Base-by-base conservation (phyloP, 768 basidiomycete genomes). In the Roridomyces roridus region DNA sequence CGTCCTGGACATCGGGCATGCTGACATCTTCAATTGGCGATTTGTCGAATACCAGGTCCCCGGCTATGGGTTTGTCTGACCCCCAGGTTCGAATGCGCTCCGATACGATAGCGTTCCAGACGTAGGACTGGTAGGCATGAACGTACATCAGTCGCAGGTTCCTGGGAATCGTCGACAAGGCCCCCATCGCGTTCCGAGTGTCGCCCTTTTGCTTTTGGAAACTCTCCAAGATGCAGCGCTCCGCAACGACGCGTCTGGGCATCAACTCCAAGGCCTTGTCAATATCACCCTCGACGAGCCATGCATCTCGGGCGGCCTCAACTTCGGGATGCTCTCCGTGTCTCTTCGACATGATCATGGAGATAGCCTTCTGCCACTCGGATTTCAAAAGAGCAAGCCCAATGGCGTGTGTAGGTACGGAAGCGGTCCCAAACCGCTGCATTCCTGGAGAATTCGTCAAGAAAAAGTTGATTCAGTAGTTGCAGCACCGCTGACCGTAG, bases 361-460 rank as follows among this genome's bases (percentile, higher is more conserved):
- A 85, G 34, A 93, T 80, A 6, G 97, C 97, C 58, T 83, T 82
- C 50, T 91, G 86, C 96, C 96, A 99, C 61, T 98, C 88, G 1
- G 91, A 91, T 65, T 85, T 86, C 21, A 99, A 81, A 35, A 99
- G 77, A 5, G 94, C 91, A 18, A 98, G 82, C 17, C 97, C 97
- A 51, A 98, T 96, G 2, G 90, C 79, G 67, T 99, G 97, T 0
- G 97, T 98, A 5, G 96, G 95, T 35, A 98, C 88, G 28, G 94
- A 88, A 15, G 97, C 94, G 2, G 96, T 98, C 44, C 97, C 97
- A 74, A 99, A 99, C 11, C 97, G 89, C 68, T 99, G 97, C 96
- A 99, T 98, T 41, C 96, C 95, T 92, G 36, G 51, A 26, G 34
- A 11, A 20, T 24, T 58, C n/a, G 58, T 53, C 28, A 57, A 61